Conservation (phyloP, 1,284 basidiomycete species). For the Somion occarium region DNA sequence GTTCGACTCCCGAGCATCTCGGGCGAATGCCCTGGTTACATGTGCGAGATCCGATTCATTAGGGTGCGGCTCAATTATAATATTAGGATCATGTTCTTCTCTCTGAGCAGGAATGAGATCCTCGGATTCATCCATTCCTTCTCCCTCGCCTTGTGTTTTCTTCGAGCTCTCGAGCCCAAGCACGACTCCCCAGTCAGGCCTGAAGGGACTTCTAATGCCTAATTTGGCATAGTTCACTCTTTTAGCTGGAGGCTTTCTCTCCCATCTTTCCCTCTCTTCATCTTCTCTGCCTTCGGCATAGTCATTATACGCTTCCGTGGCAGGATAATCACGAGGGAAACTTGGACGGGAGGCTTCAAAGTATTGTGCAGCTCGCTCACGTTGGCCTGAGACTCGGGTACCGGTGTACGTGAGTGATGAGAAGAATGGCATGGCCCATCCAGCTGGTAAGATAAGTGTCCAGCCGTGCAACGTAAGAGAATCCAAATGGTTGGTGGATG, state of each 20-base stretch:
- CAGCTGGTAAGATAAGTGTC: constrained; percentile 78
- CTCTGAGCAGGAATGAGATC: constrained; percentile 54
- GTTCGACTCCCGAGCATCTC: not conserved
- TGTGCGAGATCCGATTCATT: not conserved
- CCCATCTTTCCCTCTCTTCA: constrained; percentile 64
- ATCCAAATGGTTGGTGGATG: constrained; percentile 13
- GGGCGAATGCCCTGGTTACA: not conserved
- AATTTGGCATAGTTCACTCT: constrained; percentile 67
- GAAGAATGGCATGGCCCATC: constrained; percentile 88
- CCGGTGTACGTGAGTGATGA: constrained; percentile 77
- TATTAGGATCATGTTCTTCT: constrained; percentile 17
- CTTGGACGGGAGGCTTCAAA: constrained; percentile 72
- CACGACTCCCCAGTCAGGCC: constrained; percentile 65
- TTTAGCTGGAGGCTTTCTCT: constrained; percentile 81
- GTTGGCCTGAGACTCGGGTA: constrained; percentile 76
- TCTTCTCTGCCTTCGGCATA: constrained; percentile 44
- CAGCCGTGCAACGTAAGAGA: constrained; percentile 66
- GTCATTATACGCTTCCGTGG: constrained; percentile 45
- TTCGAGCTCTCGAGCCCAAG: constrained; percentile 41
- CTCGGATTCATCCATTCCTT: constrained; percentile 20
- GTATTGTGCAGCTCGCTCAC: constrained; percentile 69
- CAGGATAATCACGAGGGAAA: constrained; percentile 82
- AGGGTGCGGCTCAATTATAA: constrained; percentile 1
- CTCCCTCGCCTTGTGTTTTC: not conserved
- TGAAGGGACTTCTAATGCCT: constrained; percentile 69